Conservation (phyloP, 495 filamentous ascomycete species). For the Xylaria longipes region DNA sequence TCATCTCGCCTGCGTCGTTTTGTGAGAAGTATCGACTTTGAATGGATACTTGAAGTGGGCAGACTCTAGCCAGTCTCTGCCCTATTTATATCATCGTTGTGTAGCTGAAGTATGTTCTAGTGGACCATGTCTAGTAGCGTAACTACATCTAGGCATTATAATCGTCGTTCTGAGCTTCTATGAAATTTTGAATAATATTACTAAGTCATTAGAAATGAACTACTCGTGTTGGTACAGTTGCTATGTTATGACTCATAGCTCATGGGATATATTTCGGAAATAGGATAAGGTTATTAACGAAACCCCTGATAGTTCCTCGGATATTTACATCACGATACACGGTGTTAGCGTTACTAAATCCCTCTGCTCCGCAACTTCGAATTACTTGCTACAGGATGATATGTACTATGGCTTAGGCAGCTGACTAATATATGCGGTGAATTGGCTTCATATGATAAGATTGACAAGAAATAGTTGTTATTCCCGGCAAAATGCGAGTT, state of each 20-base stretch:
- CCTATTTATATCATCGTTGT: neutral
- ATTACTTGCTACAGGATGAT: neutral
- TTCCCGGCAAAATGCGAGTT: neutral
- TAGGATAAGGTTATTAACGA: neutral
- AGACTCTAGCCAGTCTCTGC: neutral
- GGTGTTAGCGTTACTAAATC: neutral
- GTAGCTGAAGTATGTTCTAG: neutral
- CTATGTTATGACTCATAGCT: neutral
- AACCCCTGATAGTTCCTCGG: neutral
- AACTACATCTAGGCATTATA: too few species aligned
- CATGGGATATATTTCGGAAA: neutral
- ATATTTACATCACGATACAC: neutral
- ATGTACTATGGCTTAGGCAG: neutral
- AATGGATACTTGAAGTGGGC: neutral
- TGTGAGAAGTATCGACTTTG: neutral
- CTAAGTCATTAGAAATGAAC: neutral
- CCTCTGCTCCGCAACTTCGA: neutral
- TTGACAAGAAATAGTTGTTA: neutral
- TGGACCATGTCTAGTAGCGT: too few species aligned
- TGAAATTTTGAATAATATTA: neutral
- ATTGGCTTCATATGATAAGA: neutral
- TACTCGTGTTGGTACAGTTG: neutral
- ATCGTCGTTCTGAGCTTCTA: neutral
- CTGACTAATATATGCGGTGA: neutral
- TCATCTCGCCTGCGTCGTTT: neutral